phyloP scores from a whole-genome alignment of 192 early-diverging fungal genomes.

The Linnemannia hyalina region DNA sequence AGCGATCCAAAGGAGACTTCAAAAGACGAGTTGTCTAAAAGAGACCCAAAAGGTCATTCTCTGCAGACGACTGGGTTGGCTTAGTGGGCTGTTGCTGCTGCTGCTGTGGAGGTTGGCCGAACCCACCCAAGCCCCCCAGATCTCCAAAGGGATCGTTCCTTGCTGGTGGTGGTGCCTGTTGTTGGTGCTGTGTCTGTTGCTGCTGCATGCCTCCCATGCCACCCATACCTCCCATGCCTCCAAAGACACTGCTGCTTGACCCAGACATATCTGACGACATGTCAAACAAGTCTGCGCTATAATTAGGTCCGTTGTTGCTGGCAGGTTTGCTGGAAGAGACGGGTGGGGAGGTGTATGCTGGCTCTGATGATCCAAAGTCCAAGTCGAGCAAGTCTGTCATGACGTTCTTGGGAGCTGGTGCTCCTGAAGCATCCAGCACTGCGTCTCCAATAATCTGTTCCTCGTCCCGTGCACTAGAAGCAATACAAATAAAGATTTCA shows the following conservation, averaged over 20 bases:
- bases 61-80: neutral
- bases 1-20: neutral
- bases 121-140: slow-evolving; percentile 36
- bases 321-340: slow-evolving; percentile 17
- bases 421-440: slow-evolving; percentile 53
- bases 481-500: neutral
- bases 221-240: neutral
- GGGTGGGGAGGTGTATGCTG: slow-evolving; percentile 16
- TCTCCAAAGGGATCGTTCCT: slow-evolving; percentile 39
- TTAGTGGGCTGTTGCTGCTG: slow-evolving; percentile 1
- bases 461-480: slow-evolving; percentile 59
- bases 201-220: neutral
- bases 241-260: slow-evolving; percentile 13
- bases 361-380: slow-evolving; percentile 71
- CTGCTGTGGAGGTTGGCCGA: slow-evolving; percentile 35
- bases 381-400: slow-evolving; percentile 79
- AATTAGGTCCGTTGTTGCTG: slow-evolving; percentile 4
- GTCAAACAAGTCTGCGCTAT: slow-evolving; percentile 41
- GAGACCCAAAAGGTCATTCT: neutral
- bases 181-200: slow-evolving; percentile 23
- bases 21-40: neutral
- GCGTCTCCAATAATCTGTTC: slow-evolving; percentile 50
- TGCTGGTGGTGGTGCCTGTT: neutral
- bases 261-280: slow-evolving; percentile 40
- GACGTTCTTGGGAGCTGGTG: slow-evolving; percentile 65